Evolutionary conservation across 1,139 yeast species (phyloP).

Genomic region (Scheffersomyces insectosa): DNA sequence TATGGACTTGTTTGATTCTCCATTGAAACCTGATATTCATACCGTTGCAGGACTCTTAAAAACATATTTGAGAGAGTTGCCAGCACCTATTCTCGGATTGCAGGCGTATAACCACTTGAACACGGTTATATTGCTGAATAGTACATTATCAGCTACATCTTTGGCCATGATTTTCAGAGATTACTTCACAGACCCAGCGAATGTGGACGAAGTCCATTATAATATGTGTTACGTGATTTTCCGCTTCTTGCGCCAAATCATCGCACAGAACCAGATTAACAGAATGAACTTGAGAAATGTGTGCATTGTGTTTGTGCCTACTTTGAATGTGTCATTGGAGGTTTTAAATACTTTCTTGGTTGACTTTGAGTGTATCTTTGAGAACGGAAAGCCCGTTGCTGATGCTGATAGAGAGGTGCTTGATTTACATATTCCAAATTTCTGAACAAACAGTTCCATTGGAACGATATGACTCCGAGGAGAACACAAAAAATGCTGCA

Average conservation of each 20-base stretch:
- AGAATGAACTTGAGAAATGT: conserved; percentile 82
- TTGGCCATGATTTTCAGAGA: conserved; percentile 34
- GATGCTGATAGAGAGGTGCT: conserved; percentile 39
- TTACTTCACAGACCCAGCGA: conserved; percentile 24
- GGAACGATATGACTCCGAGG: no score
- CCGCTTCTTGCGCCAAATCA: conserved; percentile 64
- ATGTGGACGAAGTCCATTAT: conserved; percentile 46
- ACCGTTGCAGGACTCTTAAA: conserved; percentile 80
- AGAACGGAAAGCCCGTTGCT: conserved; percentile 46
- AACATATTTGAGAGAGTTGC: conserved; percentile 70
- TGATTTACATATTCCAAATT: conserved; percentile 45
- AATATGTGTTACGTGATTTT: conserved; percentile 68
- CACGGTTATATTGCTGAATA: conserved; percentile 20
- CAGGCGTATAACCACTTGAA: conserved; percentile 42
- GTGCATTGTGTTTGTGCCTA: conserved; percentile 85
- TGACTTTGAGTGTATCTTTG: conserved; percentile 67
- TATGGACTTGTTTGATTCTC: conserved; percentile 56
- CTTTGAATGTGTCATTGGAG: conserved; percentile 69
- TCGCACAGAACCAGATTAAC: conserved; percentile 63
- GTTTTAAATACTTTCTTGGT: conserved; percentile 62
- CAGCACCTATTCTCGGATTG: conserved; percentile 61
- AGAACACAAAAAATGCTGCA: no score
- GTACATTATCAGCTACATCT: conserved; percentile 16
- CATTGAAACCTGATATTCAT: conserved; percentile 59
- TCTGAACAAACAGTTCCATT: conserved; percentile 14